These are phyloP conservation scores for Madurella mycetomatis DNA, from an alignment of 2,329 filamentous ascomycete genomes.

Conservation along the genomic window DNA sequence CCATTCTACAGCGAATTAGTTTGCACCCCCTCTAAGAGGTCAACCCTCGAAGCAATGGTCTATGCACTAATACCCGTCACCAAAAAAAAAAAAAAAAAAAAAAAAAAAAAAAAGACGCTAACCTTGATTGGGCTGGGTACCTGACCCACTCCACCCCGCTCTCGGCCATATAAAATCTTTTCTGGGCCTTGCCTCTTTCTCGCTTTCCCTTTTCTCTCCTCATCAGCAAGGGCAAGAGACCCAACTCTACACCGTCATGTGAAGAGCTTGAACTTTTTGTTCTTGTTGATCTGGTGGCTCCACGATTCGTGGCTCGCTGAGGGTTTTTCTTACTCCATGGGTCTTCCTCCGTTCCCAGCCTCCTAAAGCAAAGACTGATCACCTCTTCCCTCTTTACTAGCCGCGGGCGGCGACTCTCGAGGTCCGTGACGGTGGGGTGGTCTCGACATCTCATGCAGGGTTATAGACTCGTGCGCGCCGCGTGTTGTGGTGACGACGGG, in stretches of 20 bases:
- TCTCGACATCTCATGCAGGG: conserved; percentile 38
- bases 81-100: too few species aligned
- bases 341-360: conserved; percentile 53
- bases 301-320: conserved; percentile 48
- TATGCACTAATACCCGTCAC: too few species aligned
- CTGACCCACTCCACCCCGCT: not conserved
- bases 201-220: conserved; percentile 7
- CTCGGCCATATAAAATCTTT: not conserved
- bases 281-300: conserved; percentile 41
- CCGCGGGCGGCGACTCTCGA: conserved; percentile 33
- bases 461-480: not conserved
- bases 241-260: conserved; percentile 46
- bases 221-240: conserved; percentile 5
- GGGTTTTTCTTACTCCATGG: conserved; percentile 43
- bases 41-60: too few species aligned
- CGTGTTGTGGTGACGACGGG: not conserved
- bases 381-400: conserved; percentile 38
- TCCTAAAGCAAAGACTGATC: conserved; percentile 42
- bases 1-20: too few species aligned
- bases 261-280: conserved; percentile 32
- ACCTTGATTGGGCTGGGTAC: conserved; percentile 1
- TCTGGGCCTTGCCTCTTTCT: not conserved
- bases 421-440: conserved; percentile 47
- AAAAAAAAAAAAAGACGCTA: not conserved
- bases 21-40: too few species aligned